Percentiles rank a stretch among this genome's conserved stretches.
phyloP scores from a whole-genome alignment of 2,329 filamentous ascomycete genomes.

The Neofusicoccum ribis region DNA sequence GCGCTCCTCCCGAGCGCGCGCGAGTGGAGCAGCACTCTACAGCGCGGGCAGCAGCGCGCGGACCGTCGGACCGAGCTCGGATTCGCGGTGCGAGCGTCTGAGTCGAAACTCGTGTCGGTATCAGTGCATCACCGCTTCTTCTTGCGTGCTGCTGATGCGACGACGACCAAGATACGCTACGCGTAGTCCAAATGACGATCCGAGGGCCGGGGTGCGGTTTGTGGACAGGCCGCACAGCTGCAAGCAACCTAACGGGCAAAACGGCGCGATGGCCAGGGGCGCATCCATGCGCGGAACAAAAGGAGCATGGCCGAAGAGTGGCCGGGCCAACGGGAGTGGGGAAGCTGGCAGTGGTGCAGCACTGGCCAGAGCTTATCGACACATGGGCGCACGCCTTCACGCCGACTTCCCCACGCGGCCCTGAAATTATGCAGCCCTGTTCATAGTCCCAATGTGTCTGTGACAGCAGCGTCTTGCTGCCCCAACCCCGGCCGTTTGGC shows the following conservation, averaged over 20 bases:
- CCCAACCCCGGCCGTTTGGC: not conserved
- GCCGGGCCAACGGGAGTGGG: constrained; percentile 3
- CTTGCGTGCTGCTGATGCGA: not conserved
- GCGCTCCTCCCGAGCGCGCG: not conserved
- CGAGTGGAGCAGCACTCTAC: not conserved
- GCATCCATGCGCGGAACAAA: not conserved
- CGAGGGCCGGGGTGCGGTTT: not conserved
- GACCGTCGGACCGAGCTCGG: not conserved
- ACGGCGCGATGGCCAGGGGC: not conserved
- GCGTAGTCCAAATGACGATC: not conserved
- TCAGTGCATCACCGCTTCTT: not conserved
- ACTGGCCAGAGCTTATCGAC: constrained; percentile 16
- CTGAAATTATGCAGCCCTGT: constrained; percentile 1
- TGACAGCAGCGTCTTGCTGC: not conserved
- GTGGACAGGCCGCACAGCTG: not conserved
- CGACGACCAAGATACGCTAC: not conserved
- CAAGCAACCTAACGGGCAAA: not conserved
- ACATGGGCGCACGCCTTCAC: not conserved
- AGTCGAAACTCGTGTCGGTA: not conserved
- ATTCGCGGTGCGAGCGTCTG: not conserved
- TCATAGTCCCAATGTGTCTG: not conserved
- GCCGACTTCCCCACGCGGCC: not conserved
- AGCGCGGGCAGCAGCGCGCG: not conserved
- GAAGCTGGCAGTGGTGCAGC: not conserved
- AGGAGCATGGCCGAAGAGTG: not conserved